Evolutionary conservation across 1,139 yeast genomes (phyloP).

Genomic region (Saccharomyces hybrid): DNA sequence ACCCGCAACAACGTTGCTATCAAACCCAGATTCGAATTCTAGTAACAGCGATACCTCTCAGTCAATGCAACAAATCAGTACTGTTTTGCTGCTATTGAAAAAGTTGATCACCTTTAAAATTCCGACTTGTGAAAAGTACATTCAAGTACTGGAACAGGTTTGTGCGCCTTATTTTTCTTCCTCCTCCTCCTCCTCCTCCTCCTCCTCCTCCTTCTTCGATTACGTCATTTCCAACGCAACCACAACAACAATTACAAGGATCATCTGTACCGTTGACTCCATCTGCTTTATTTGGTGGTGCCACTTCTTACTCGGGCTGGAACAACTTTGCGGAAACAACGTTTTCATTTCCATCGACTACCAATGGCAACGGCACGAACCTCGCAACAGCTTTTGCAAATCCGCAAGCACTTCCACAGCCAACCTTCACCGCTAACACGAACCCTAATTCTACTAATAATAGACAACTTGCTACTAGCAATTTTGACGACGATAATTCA

Average conservation of each 20-base stretch:
- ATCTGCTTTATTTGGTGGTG: background rate
- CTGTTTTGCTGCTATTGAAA: constrained; percentile 5
- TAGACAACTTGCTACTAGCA: background rate
- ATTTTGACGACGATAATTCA: background rate
- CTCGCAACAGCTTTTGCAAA: background rate
- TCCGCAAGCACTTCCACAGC: background rate
- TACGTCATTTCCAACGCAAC: background rate
- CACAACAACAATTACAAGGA: background rate
- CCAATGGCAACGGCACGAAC: background rate
- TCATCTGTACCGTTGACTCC: background rate
- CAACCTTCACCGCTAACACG: background rate
- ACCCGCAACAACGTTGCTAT: constrained; percentile 2
- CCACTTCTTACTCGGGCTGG: background rate
- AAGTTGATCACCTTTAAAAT: constrained; percentile 4
- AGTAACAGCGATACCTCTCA: background rate
- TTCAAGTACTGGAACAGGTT: constrained; percentile 7
- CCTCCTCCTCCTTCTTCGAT: background rate
- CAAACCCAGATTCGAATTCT: background rate
- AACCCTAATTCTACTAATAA: background rate
- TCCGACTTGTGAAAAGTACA: constrained; percentile 7
- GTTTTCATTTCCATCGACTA: background rate
- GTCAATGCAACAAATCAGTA: constrained; percentile 2
- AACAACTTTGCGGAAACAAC: background rate
- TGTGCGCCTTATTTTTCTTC: background rate
- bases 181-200: background rate